Base-by-base conservation (phyloP, 73 alveolate genomes). In the Paraurostyla sp. region DNA sequence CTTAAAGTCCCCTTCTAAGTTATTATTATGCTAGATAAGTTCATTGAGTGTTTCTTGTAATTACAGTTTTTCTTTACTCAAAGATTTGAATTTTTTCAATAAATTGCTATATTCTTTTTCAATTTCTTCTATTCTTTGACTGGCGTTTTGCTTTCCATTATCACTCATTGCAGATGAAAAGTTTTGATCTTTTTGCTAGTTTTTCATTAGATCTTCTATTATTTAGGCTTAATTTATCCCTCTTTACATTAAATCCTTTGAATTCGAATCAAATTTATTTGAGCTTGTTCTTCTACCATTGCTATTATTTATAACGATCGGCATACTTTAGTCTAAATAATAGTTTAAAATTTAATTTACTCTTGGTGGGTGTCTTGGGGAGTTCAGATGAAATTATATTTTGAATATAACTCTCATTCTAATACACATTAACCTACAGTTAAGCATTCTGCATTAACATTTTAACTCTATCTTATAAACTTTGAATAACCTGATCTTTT, bases 391-490 rank as follows among this genome's bases (percentile, higher is more conserved):
- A 4, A 4, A 27, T 35, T 9, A 54, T 27, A 4, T 18, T 18
- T 20, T n/a, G 15, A 32, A 65, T 40, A 33, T 13, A 1, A 38
- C 50, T 22, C 1, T 65, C 82, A 38, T 32, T n/a, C 15, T 65
- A 38, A 38, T 35, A 38, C 6, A 65, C 42, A 40, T 65, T 65
- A 33, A 65, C 7, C 16, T 65, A 40, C 18, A 65, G 82, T 6
- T 38, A 13, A 36, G 59, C 6, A 1, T 56, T 3, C 7, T 16
- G 18, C 82, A 65, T 65, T 13, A 65, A 58, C 56, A 38, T 35
- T 40, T 65, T 65, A 33, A 65, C 41, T 65, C 58, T 65, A 65
- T 65, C 82, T 65, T 65, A 35, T 7, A 65, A 38, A 18, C n/a
- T 65, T 6, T 3, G 20, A 36, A 65, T 65, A 4, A 65, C 0